A percentile compares a stretch with the other conserved stretches of the same genome.
phyloP scores from a whole-genome alignment of 75 land plant genomes.

The Larix kaempferi region DNA sequence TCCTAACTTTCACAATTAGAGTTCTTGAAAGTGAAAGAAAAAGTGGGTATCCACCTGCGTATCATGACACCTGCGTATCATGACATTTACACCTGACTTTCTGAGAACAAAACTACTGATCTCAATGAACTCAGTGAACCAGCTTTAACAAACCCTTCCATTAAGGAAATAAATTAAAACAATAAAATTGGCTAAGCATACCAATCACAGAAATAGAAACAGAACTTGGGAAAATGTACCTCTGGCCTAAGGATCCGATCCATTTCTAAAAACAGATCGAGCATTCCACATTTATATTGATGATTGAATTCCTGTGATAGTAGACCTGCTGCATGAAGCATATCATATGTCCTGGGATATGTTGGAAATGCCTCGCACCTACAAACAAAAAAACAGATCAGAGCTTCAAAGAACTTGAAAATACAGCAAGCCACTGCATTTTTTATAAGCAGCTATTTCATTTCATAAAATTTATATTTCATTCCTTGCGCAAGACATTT shows the following conservation, averaged over 20 bases:
- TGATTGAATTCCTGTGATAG: conserved; percentile 46
- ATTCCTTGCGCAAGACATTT: not conserved
- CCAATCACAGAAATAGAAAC: conserved; percentile 15
- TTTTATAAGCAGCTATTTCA: not conserved
- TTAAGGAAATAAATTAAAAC: not conserved
- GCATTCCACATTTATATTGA: conserved; percentile 43
- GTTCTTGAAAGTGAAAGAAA: too few relatives aligned
- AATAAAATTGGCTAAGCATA: not conserved
- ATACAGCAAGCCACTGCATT: not conserved
- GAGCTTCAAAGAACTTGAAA: too few relatives aligned
- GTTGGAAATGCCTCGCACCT: conserved; percentile 99
- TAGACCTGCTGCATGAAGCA: conserved; percentile 78
- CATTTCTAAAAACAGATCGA: conserved; percentile 64
- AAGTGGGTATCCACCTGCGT: too few relatives aligned
- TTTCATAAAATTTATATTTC: not conserved
- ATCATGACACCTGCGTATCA: too few relatives aligned
- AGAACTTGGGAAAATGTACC: conserved; percentile 31
- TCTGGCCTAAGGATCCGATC: conserved; percentile 89
- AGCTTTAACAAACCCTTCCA: conserved; percentile 5
- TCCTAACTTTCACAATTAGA: not conserved
- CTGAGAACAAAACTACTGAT: not conserved
- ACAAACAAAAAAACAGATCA: not conserved
- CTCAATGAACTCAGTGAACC: not conserved
- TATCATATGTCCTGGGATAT: conserved; percentile 93
- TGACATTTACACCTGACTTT: too few relatives aligned